Base-by-base conservation (phyloP, 2,329 filamentous ascomycete genomes). In the Microdochium trichocladiopsis region DNA sequence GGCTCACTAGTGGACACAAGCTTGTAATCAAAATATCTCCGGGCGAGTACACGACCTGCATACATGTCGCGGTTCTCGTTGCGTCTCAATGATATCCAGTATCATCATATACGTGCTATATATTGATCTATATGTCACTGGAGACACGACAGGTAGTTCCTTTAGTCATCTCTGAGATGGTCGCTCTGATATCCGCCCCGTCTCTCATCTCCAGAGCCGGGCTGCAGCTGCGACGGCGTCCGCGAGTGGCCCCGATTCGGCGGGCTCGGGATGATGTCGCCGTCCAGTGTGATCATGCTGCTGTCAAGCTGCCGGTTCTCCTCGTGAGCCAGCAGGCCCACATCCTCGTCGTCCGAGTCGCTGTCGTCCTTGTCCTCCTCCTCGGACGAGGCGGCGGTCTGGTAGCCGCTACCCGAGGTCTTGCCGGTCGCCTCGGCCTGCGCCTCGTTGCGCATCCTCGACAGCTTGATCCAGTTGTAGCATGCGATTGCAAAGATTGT, bases 381-480 rank as follows among this genome's bases (percentile, higher is more conserved):
- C 16, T 65, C 68, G 9, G 53, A 60, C 11, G 56, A 66, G 53
- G 60, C 60, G 3, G 59, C 60, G 21, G 59, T 60, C 47, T 62
- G 60, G 14, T 68, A 64, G 11, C 59, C 57, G 5, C 62, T 66
- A 18, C 41, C 18, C 9, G 14, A 4, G 41, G 14, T 22, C 53
- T 67, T 61, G 52, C 72, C 72, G 25, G 80, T 77, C 2, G 75
- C 76, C 25, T 77, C 72, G 31, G 68, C 63, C 60, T 76, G 76
- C 1, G 91, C 90, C 12, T 96, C 88, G 51, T 80, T 72, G 48
- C 89, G 81, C 94, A 99, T 96, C 69, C 88, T 90, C 49, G 76
- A 78, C 57, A 97, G 90, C 69, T 99, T 97, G 69, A 97, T 85
- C 65, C 89, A 96, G 65, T 99, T 99, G 71, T 99, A 99, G 14